Base-by-base conservation (phyloP, 257 asterid species). In the Lycium ferocissimum region DNA sequence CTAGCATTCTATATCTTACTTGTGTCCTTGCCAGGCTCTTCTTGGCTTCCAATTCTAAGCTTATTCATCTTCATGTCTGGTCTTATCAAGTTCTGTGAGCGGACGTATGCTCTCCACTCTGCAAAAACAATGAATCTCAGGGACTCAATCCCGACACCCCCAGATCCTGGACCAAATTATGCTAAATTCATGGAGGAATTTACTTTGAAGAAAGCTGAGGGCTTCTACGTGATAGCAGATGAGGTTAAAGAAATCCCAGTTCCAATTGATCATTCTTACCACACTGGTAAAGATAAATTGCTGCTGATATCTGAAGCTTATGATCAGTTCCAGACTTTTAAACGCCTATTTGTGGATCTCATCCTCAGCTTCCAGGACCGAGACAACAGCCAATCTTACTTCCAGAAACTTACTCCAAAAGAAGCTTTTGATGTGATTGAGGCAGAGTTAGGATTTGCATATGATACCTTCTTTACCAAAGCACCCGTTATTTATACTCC, bases 331-430 rank as follows among this genome's bases (percentile, higher is more conserved):
- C 85, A 86, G 85, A 92, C 80, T 5, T 92, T 92, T 38, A 92
- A 89, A 69, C 88, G 91, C 67, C 89, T 90, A 26, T 92, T 92
- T 80, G 93, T 90, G 1, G 92, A 89, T 78, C 88, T 88, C 12
- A 92, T 92, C 89, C 90, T 90, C 20, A 92, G 95, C 18, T 90
- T 89, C 84, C 92, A 92, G 59, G 92, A 92, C 85, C 86, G 87
- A 47, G 93, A 92, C 72, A 82, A 79, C 81, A 91, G 93, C 87
- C 84, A 7, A 59, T 83, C 73, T 43, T 87, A 87, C 86, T 91
- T 92, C 87, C 80, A 35, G 83, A 4, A 0, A 5, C 88, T 86
- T 38, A 0, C 10, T 0, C 14, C 86, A 0, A 0, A 18, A 5
- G 5, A 87, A 33, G 93, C 91, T 80, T 91, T 92, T 78, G 43